Conservation (phyloP, 805 yeast species). For the Kodamaea restingae region DNA sequence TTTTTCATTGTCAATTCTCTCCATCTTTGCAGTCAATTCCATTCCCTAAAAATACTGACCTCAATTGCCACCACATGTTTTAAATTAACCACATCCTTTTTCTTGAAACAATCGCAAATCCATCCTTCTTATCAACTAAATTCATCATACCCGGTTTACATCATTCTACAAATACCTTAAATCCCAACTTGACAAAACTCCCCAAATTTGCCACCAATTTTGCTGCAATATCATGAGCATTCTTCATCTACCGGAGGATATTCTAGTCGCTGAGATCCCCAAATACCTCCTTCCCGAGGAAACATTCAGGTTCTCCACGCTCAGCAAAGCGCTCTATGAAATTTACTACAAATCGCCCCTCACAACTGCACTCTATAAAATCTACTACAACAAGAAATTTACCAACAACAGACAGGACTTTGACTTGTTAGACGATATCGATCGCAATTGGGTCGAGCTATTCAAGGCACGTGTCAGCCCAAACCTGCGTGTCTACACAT, state of each 20-base stretch:
- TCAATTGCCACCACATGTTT: no score
- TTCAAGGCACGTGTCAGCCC: constrained; percentile 34
- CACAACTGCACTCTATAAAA: constrained; percentile 32
- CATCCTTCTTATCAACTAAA: no score
- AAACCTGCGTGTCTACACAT: constrained; percentile 41
- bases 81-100: no score
- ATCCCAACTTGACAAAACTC: no score
- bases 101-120: no score
- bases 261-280: constrained; percentile 34
- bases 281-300: constrained; percentile 34
- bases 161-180: no score
- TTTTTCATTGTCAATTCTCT: no score
- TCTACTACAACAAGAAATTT: constrained; percentile 42
- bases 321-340: constrained; percentile 28
- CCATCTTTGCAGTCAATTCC: no score
- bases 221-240: no score
- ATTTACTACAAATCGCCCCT: constrained; percentile 26
- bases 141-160: no score
- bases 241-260: constrained; percentile 37
- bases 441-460: constrained; percentile 48
- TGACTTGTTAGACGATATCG: constrained; percentile 22
- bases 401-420: constrained; percentile 34
- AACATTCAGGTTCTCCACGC: constrained; percentile 32
- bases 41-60: no score
- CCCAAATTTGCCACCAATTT: no score